A percentile compares a stretch with the other conserved stretches of the same genome.
These are phyloP conservation scores for Akanthomyces muscarius DNA, from an alignment of 2,329 filamentous ascomycete species.

Conservation along the genomic window DNA sequence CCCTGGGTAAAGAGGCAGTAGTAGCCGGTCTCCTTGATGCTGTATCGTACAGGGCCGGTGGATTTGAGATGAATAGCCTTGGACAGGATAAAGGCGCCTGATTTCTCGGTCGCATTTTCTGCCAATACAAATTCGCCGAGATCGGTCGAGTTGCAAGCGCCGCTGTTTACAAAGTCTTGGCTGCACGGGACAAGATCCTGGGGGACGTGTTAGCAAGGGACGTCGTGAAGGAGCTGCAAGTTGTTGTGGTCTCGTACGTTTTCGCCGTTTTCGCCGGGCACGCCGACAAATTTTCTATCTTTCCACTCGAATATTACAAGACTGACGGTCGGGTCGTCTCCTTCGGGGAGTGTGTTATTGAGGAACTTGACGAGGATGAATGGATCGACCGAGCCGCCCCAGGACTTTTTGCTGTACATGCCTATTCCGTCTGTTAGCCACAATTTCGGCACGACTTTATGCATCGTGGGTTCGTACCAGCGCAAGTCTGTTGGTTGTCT, in stretches of 20 bases:
- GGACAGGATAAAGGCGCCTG: conserved; percentile 70
- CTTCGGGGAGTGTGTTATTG: conserved; percentile 51
- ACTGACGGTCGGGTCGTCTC: conserved; percentile 70
- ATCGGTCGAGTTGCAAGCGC: conserved; percentile 71
- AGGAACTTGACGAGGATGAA: conserved; percentile 84
- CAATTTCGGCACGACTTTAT: neutral
- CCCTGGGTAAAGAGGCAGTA: conserved; percentile 84
- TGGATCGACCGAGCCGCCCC: conserved; percentile 84
- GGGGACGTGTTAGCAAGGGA: conserved; percentile 31
- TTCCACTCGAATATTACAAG: conserved; percentile 92
- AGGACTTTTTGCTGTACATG: conserved; percentile 89
- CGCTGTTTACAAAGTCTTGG: conserved; percentile 60
- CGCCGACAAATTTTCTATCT: conserved; percentile 75
- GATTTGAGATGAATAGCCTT: conserved; percentile 78
- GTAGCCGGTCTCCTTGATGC: conserved; percentile 86
- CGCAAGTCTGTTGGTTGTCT: conserved; percentile 76
- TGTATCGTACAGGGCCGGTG: conserved; percentile 71
- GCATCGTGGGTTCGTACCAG: conserved; percentile 38
- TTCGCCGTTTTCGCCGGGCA: conserved; percentile 50
- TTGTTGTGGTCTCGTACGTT: conserved; percentile 41
- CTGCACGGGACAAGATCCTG: conserved; percentile 64
- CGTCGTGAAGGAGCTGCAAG: conserved; percentile 1
- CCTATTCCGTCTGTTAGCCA: conserved; percentile 44
- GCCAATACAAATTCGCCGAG: conserved; percentile 81
- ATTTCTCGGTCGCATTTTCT: conserved; percentile 67